Conservation (phyloP, 441 rosid genomes). For the Bocquillonia castaneifolia region DNA sequence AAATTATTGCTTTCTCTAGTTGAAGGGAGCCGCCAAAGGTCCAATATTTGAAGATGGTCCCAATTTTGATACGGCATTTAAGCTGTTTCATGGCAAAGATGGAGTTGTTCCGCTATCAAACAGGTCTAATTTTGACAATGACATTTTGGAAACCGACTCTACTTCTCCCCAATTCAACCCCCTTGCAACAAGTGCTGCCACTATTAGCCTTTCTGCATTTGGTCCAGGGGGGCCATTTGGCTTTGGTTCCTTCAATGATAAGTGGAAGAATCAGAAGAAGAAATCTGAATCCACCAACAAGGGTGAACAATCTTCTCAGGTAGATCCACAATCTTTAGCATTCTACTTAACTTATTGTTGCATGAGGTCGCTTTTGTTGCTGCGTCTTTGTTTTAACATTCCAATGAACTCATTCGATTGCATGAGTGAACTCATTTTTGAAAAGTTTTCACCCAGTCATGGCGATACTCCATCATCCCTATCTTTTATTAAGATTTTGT, state of each 20-base stretch:
- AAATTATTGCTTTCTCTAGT: slow-evolving; percentile 25
- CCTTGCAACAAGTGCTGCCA: slow-evolving; percentile 47
- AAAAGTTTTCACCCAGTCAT: not conserved
- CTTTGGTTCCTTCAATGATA: slow-evolving; percentile 50
- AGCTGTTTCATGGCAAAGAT: slow-evolving; percentile 74
- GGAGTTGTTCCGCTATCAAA: slow-evolving; percentile 70
- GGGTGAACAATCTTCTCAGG: slow-evolving; percentile 45
- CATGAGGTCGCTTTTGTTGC: not conserved
- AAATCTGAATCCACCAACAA: slow-evolving; percentile 39
- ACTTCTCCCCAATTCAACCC: slow-evolving; percentile 47
- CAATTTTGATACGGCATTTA: slow-evolving; percentile 56
- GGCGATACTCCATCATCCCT: not conserved
- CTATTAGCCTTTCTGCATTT: slow-evolving; percentile 60
- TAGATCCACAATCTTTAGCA: slow-evolving; percentile 20
- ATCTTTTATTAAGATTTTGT: not conserved
- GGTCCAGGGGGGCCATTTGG: slow-evolving; percentile 59
- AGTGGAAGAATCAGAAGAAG: slow-evolving; percentile 47
- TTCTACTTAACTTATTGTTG: not conserved
- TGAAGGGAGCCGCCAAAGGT: slow-evolving; percentile 52
- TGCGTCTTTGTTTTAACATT: not conserved
- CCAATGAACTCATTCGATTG: not conserved
- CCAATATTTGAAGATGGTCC: slow-evolving; percentile 89
- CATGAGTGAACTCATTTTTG: not conserved
- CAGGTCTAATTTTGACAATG: slow-evolving; percentile 27
- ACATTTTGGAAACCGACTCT: slow-evolving; percentile 33